Percentiles rank a stretch among this genome's conserved stretches.
phyloP scores from a whole-genome alignment of 1,139 yeast species.

The Lodderomyces theae region DNA sequence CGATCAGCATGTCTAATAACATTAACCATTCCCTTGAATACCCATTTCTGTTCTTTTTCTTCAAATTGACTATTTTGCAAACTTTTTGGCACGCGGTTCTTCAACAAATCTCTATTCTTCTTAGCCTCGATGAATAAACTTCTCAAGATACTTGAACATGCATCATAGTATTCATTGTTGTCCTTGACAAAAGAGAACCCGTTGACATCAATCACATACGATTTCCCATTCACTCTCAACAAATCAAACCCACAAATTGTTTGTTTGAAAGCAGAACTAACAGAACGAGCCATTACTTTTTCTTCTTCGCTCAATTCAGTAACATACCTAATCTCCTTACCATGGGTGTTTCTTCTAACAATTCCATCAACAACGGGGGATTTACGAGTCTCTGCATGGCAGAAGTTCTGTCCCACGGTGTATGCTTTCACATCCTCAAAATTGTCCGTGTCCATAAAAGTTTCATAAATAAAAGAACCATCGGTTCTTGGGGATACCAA shows the following conservation, averaged over 20 bases:
- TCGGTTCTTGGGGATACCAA: slow-evolving; percentile 73
- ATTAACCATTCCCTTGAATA: slow-evolving; percentile 86
- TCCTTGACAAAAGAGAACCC: slow-evolving; percentile 98
- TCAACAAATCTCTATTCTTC: slow-evolving; percentile 41
- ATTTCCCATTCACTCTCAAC: slow-evolving; percentile 80
- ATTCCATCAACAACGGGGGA: slow-evolving; percentile 99
- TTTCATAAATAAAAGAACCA: slow-evolving; percentile 90
- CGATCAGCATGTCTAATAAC: slow-evolving; percentile 97
- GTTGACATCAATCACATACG: slow-evolving; percentile 95
- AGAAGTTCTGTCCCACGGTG: slow-evolving; percentile 85
- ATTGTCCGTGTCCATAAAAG: slow-evolving; percentile 96
- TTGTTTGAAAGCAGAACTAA: slow-evolving; percentile 77
- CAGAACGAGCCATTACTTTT: slow-evolving; percentile 72
- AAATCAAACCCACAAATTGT: slow-evolving; percentile 98
- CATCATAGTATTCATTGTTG: slow-evolving; percentile 79
- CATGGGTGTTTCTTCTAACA: slow-evolving; percentile 95
- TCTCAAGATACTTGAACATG: slow-evolving; percentile 75
- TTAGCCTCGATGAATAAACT: slow-evolving; percentile 64
- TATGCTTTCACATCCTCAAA: slow-evolving; percentile 98
- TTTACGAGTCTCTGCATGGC: slow-evolving; percentile 98
- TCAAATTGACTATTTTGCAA: slow-evolving; percentile 42
- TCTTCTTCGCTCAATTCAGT: slow-evolving; percentile 78
- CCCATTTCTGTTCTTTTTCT: slow-evolving; percentile 94
- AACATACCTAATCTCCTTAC: slow-evolving; percentile 90
- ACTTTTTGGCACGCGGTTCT: slow-evolving; percentile 36